Conservation (phyloP, 73 alveolate species). For the Urostyla sp. region DNA sequence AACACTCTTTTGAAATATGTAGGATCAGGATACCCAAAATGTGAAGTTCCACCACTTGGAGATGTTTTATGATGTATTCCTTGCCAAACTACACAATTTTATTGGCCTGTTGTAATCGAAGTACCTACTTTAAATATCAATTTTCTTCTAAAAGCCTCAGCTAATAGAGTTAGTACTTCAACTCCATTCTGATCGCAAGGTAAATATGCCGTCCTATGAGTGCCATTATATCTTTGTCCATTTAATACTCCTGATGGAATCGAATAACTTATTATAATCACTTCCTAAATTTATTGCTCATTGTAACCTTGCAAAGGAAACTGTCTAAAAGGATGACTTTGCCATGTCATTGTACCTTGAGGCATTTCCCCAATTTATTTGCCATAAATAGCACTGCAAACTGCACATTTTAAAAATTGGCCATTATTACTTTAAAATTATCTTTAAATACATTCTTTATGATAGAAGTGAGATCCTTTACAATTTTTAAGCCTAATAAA, state of each 20-base stretch:
- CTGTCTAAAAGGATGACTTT: slow-evolving; percentile 8
- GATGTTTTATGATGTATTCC: slow-evolving; percentile 97
- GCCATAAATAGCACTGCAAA: slow-evolving; percentile 79
- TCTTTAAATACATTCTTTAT: slow-evolving; percentile 49
- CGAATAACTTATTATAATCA: slow-evolving; percentile 75
- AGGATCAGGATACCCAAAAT: slow-evolving; percentile 97
- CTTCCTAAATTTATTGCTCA: slow-evolving; percentile 49
- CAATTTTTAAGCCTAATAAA: slow-evolving; percentile 74
- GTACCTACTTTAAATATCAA: slow-evolving; percentile 96
- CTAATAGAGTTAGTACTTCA: slow-evolving; percentile 82
- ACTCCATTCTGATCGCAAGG: slow-evolving; percentile 94
- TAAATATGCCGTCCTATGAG: slow-evolving; percentile 88
- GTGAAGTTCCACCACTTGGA: slow-evolving; percentile 91
- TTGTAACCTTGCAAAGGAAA: slow-evolving; percentile 74
- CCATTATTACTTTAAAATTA: slow-evolving; percentile 4
- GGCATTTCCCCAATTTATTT: slow-evolving; percentile 88
- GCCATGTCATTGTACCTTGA: slow-evolving; percentile 82
- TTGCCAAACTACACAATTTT: slow-evolving; percentile 92
- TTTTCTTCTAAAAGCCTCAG: slow-evolving; percentile 88
- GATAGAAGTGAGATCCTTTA: slow-evolving; percentile 36
- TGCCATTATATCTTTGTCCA: slow-evolving; percentile 87
- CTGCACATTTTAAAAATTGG: slow-evolving; percentile 56
- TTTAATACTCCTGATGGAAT: slow-evolving; percentile 72
- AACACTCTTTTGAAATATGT: slow-evolving; percentile 94
- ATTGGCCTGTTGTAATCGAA: slow-evolving; percentile 95